Base-by-base conservation (phyloP, 805 yeast genomes). In the Barnettozyma vustinii region DNA sequence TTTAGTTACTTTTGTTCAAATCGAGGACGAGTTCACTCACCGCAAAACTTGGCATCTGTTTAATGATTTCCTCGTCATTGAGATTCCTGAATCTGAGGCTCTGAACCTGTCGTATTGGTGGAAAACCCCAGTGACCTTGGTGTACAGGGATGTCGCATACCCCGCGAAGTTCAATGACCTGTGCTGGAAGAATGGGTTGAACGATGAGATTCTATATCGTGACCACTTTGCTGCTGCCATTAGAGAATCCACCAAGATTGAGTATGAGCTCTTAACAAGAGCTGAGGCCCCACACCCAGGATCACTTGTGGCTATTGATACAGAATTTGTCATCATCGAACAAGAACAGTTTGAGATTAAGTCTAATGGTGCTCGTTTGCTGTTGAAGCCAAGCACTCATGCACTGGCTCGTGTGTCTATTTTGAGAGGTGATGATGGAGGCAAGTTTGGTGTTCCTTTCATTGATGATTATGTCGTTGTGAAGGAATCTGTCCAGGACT, bases 401-500 rank as follows among this genome's bases (percentile, higher is more conserved):
- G 82, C 94, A 2, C 71, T 94, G 18, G 99, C 98, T 0, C 76
- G 99, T 57, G 83, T 94, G 0, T 91, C 98, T 0, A 96, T 87
- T 0, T 60, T 94, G 3, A 71, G 96, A 41, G 89, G 90, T 15
- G 77, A 79, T 40, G 74, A 77, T 25, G 91, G 90, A 0, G 77
- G 76, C 0, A 67, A 72, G 42, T 79, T 77, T 51, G 94, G 90
- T 0, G 75, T 74, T 1, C 90, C 97, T 6, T 88, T 94, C 59
- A 87, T 94, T 52, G 99, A 94, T 64, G 99, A 94, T 63, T 89
- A 91, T 61, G 87, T 94, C 55, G 81, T 82, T 7, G 87, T 89
- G 32, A 77, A 77, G 19, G 80, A 79, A 45, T 79, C 73, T 2
- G 84, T 94, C 46, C 80, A 84, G 47, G 96, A 94, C 65, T 91